These are phyloP conservation scores for Leccinum aurantiacum DNA, from an alignment of 768 basidiomycete genomes.

Conservation along the genomic window DNA sequence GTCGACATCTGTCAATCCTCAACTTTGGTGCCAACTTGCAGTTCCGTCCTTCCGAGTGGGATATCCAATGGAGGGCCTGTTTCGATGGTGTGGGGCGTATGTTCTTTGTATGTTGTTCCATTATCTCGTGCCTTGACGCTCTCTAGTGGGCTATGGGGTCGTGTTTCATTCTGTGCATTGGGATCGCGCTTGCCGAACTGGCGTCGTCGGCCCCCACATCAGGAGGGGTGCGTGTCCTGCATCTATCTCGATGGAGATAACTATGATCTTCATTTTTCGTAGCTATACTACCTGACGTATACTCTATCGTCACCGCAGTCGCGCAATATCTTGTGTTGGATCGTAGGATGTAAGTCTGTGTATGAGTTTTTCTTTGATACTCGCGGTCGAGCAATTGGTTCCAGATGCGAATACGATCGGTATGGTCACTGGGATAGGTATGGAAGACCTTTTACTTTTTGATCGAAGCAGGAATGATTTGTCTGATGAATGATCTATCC, in stretches of 20 bases:
- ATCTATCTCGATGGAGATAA: not conserved
- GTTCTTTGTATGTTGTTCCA: slow-evolving; percentile 4
- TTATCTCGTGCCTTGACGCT: not conserved
- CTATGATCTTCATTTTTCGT: not conserved
- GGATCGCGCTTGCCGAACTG: slow-evolving; percentile 38
- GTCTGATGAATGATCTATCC: slow-evolving; percentile 37
- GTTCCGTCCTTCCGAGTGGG: slow-evolving; percentile 43
- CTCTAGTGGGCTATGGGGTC: slow-evolving; percentile 36
- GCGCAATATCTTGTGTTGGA: slow-evolving; percentile 63
- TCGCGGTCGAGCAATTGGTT: not conserved
- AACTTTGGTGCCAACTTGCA: slow-evolving; percentile 10
- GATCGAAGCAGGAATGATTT: not conserved
- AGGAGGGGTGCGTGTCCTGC: slow-evolving; percentile 30
- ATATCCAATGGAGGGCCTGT: slow-evolving; percentile 48
- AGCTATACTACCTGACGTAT: slow-evolving; percentile 69
- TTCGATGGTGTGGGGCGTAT: slow-evolving; percentile 44
- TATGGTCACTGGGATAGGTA: slow-evolving; percentile 40
- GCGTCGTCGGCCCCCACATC: slow-evolving; percentile 40
- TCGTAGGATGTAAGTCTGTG: slow-evolving; percentile 55
- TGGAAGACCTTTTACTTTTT: not conserved
- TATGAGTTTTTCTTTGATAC: not conserved
- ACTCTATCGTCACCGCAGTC: slow-evolving; percentile 51
- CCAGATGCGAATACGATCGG: slow-evolving; percentile 52
- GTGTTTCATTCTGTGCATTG: slow-evolving; percentile 37
- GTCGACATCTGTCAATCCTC: not conserved